Evolutionary conservation across 768 basidiomycete genomes (phyloP), one percentile per base, ranked within the genome.

Genomic region (Fistulinella prunicolor): DNA sequence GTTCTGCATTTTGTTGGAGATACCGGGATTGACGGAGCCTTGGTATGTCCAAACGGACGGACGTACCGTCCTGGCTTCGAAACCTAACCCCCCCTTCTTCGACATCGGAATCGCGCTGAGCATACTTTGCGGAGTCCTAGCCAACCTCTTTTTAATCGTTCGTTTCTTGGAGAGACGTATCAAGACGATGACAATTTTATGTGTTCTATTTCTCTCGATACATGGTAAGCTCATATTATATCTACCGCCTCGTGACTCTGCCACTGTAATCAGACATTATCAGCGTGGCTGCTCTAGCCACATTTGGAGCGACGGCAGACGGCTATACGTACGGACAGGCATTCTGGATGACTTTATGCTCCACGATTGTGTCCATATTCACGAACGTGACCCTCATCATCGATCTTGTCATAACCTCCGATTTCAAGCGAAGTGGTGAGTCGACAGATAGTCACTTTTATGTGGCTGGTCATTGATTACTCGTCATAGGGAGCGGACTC

Each of bases 301-400:
- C 74, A 1, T 91, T 91, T 44, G 86, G 82, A n/a, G 68, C 82
- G 0, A 64, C 74, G 43, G 67, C 80, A 50, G 83, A 84, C 48
- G 85, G 80, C 0, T 89, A 87, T 65, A 83, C 82, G 0, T 87
- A 82, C 49, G 82, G 75, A 0, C 75, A 82, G 58, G 69, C 85
- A 0, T 89, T 82, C 59, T 93, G 89, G 89, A 76, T 85, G 64
- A 85, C 83, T 3, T 70, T 89, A 12, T 87, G 85, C 58, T 86
- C 85, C 0, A 92, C 88, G 0, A 70, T 82, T 6, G 77, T 77
- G 1, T 85, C 86, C 0, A 66, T 78, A 2, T 64, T 82, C 42
- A 83, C 81, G 12, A 93, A 87, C 55, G 51, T 83, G 22, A 87
- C 83, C 0, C 68, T 94, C 3, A 72, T 86, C 9, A 63, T 74